These are phyloP conservation scores for Penicillium atrosanguineum DNA, from an alignment of 495 filamentous ascomycete genomes.

Conservation along the genomic window DNA sequence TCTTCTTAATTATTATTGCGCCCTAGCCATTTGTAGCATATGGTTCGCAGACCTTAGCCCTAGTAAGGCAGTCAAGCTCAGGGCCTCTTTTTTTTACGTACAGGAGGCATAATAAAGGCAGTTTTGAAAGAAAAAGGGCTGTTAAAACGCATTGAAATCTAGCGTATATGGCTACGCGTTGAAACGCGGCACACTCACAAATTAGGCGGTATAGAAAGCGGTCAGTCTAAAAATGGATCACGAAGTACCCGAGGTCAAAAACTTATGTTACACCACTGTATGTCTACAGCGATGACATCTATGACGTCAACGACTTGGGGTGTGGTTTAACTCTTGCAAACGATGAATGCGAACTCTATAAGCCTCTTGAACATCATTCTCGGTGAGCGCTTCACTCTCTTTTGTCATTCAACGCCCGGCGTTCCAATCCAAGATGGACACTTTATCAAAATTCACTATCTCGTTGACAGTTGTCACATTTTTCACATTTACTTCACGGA, in stretches of 20 bases:
- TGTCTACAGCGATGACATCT: no score
- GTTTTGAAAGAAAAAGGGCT: background rate
- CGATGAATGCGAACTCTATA: no score
- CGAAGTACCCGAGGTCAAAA: conserved; percentile 1
- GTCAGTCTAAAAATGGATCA: background rate
- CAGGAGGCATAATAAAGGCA: background rate
- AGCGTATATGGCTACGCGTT: background rate
- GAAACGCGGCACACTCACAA: background rate
- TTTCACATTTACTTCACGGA: no score
- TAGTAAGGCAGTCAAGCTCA: conserved; percentile 2
- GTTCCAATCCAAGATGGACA: no score
- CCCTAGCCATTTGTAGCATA: conserved; percentile 3
- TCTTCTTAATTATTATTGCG: conserved; percentile 1
- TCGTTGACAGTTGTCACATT: no score
- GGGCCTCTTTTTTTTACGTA: background rate
- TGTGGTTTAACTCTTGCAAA: no score
- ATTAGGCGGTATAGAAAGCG: conserved; percentile 3
- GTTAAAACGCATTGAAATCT: background rate
- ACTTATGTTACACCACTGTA: conserved; percentile 3
- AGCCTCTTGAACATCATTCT: no score
- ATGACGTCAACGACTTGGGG: no score
- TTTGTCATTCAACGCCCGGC: no score
- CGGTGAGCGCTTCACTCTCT: no score
- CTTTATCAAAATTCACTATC: no score
- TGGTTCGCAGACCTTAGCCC: conserved; percentile 1